Percentiles rank a stretch among this genome's conserved stretches.
phyloP scores from a whole-genome alignment of 2,329 filamentous ascomycete genomes.

The Penicillium italicum region DNA sequence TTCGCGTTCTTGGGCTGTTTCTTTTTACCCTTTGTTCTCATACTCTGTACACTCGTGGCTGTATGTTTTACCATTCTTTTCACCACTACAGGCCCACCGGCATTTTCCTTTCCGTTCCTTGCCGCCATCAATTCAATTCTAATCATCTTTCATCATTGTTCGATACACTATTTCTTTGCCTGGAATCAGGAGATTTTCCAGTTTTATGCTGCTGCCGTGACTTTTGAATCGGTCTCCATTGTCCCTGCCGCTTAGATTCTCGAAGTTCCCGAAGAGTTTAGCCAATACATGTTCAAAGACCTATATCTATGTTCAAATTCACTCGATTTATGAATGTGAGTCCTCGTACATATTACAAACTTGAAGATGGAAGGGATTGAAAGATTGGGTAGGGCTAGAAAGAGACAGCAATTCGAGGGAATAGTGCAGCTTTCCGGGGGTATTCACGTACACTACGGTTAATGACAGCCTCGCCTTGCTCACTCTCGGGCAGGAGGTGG shows the following conservation, averaged over 20 bases:
- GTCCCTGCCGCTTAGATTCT: neutral
- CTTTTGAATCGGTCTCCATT: neutral
- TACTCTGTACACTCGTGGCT: conserved; percentile 17
- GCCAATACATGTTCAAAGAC: neutral
- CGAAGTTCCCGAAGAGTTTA: neutral
- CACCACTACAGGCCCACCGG: neutral
- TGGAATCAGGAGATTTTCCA: neutral
- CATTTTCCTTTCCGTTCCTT: neutral
- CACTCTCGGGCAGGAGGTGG: neutral
- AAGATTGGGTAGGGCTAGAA: too few species aligned
- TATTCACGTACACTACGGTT: neutral
- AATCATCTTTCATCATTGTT: neutral
- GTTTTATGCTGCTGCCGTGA: neutral
- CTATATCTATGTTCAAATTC: neutral
- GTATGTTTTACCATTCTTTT: conserved; percentile 16
- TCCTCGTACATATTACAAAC: too few species aligned
- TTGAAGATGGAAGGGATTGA: too few species aligned
- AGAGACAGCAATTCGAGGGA: neutral
- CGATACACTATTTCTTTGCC: neutral
- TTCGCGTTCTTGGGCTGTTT: neutral
- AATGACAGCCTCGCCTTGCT: neutral
- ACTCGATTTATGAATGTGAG: neutral
- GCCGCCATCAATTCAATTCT: neutral
- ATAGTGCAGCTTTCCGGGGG: neutral
- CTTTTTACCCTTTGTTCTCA: conserved; percentile 2